These are phyloP conservation scores for Xylaria palmicola DNA, from an alignment of 495 filamentous ascomycete species.

Conservation along the genomic window DNA sequence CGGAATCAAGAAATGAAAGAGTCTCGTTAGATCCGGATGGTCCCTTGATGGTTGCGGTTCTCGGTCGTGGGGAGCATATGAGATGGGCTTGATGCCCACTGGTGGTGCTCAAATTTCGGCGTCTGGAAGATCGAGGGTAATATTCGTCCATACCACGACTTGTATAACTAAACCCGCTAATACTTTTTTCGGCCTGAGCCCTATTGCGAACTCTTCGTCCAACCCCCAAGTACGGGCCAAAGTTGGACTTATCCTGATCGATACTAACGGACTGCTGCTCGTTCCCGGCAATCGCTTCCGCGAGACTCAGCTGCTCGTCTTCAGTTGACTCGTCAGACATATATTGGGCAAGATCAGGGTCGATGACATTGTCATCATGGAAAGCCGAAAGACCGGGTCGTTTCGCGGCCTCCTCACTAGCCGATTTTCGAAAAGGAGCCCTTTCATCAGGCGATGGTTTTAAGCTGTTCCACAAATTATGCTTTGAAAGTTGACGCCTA, in stretches of 20 bases:
- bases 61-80: conserved; percentile 64
- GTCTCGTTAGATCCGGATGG: conserved; percentile 43
- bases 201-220: conserved; percentile 72
- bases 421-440: conserved; percentile 83
- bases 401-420: conserved; percentile 59
- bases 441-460: conserved; percentile 59
- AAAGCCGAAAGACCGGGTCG: conserved; percentile 81
- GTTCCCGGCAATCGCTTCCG: conserved; percentile 62
- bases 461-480: conserved; percentile 68
- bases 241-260: conserved; percentile 49
- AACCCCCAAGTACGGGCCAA: conserved; percentile 56
- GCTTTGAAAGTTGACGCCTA: conserved; percentile 81
- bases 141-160: conserved; percentile 55
- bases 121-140: conserved; percentile 59
- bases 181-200: conserved; percentile 63
- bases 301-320: conserved; percentile 86
- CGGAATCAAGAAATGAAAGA: conserved; percentile 38
- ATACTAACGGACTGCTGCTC: conserved; percentile 43
- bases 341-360: conserved; percentile 91
- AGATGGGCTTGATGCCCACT: conserved; percentile 61
- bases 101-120: conserved; percentile 76
- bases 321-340: conserved; percentile 93
- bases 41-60: conserved; percentile 41
- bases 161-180: conserved; percentile 58
- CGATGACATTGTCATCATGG: conserved; percentile 96